Conservation (phyloP, 805 yeast genomes). For the Clavispora phyllophila region DNA sequence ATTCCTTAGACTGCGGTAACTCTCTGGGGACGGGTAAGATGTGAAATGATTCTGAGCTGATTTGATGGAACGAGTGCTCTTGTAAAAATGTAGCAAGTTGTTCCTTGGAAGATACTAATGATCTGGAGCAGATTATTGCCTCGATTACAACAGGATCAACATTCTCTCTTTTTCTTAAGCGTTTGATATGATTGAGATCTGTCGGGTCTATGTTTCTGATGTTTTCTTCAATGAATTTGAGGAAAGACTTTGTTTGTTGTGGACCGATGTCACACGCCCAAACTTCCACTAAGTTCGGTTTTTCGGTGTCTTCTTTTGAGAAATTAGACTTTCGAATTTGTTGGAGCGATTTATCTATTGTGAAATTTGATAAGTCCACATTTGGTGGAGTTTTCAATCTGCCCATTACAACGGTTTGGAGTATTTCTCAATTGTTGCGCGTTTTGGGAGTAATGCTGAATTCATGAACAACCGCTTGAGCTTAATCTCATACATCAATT, state of each 20-base stretch:
- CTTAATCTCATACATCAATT: not conserved
- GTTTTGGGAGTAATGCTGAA: not conserved
- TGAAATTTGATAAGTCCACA: constrained; percentile 19
- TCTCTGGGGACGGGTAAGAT: constrained; percentile 48
- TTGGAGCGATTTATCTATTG: constrained; percentile 39
- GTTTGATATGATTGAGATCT: constrained; percentile 44
- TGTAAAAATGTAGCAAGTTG: constrained; percentile 19
- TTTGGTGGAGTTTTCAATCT: constrained; percentile 12
- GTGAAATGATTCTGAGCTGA: constrained; percentile 3
- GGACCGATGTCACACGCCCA: constrained; percentile 49
- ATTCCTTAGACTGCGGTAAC: constrained; percentile 70
- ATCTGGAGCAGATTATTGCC: constrained; percentile 46
- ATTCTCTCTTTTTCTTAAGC: constrained; percentile 39
- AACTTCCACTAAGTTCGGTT: constrained; percentile 29
- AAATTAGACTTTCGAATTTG: constrained; percentile 36
- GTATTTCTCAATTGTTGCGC: constrained; percentile 1
- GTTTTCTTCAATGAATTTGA: constrained; percentile 22
- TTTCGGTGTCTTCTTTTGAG: constrained; percentile 9
- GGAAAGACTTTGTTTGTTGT: constrained; percentile 23
- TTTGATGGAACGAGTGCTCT: not conserved
- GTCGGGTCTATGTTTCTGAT: constrained; percentile 23
- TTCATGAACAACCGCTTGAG: not conserved
- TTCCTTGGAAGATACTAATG: constrained; percentile 20
- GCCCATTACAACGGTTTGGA: constrained; percentile 6
- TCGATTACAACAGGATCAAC: constrained; percentile 16